Percentiles rank a stretch among this genome's conserved stretches.
Conservation (phyloP, 225 moss, liverwort and hornwort species). For the Lunularia cruciata region DNA sequence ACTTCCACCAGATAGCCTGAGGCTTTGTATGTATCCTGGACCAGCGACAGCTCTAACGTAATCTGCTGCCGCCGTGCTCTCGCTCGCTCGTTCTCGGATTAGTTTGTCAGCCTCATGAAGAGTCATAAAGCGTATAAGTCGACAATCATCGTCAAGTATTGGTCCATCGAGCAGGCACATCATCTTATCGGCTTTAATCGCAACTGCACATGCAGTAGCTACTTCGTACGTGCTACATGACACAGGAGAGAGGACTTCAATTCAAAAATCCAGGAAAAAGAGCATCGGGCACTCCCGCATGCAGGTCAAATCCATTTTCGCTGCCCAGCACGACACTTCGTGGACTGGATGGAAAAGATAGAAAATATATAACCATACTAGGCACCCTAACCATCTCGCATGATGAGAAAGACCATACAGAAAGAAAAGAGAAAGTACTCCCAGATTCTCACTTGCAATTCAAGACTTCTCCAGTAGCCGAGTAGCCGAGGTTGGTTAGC, state of each 20-base stretch:
- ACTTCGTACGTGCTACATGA: conserved; percentile 91
- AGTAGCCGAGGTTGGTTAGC: conserved; percentile 92
- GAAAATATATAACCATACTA: too few species aligned
- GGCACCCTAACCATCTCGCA: background rate
- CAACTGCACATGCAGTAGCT: conserved; percentile 89
- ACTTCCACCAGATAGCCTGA: conserved; percentile 39
- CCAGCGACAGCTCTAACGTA: conserved; percentile 86
- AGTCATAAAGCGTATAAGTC: conserved; percentile 82
- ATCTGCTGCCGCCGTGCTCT: conserved; percentile 74
- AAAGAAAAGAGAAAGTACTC: background rate
- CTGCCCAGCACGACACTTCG: too few species aligned
- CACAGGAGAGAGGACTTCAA: background rate
- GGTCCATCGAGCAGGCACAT: conserved; percentile 83
- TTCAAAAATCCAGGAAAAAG: background rate
- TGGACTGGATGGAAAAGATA: too few species aligned
- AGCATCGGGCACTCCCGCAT: too few species aligned
- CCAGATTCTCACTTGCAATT: conserved; percentile 84
- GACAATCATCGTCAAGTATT: conserved; percentile 62
- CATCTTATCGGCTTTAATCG: conserved; percentile 90
- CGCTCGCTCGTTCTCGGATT: conserved; percentile 62
- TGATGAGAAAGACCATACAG: background rate
- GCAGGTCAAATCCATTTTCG: too few species aligned
- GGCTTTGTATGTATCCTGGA: conserved; percentile 63
- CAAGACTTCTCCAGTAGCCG: conserved; percentile 86
- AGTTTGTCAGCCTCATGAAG: conserved; percentile 80